These are phyloP conservation scores for Raddia guianensis DNA, from an alignment of 176 grass and related monocot species.

Conservation along the genomic window DNA sequence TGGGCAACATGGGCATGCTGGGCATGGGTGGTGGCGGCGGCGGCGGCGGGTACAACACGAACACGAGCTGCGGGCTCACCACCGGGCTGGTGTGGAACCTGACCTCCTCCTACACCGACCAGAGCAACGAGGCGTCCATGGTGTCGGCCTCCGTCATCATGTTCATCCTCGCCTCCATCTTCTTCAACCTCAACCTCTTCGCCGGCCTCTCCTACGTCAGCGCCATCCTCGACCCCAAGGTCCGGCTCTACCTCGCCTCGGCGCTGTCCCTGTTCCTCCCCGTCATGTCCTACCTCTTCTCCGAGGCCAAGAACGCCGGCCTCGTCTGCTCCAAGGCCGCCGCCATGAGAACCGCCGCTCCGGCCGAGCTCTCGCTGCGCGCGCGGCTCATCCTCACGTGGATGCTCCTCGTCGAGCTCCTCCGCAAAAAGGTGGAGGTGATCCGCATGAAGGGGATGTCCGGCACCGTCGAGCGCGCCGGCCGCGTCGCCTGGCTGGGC, in stretches of 20 bases:
- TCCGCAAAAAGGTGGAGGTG: conserved; percentile 34
- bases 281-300: conserved; percentile 28
- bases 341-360: background rate
- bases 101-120: background rate
- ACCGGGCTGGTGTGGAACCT: background rate
- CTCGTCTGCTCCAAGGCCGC: background rate
- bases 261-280: background rate
- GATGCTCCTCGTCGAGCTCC: conserved; percentile 38
- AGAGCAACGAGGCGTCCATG: background rate
- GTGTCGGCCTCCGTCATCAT: background rate
- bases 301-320: conserved; percentile 11
- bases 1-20: background rate
- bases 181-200: background rate
- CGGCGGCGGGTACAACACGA: background rate
- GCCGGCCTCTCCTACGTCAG: background rate
- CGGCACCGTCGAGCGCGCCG: conserved; percentile 31
- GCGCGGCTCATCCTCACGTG: conserved; percentile 16
- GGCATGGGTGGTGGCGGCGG: background rate
- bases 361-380: background rate
- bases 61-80: background rate
- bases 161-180: background rate
- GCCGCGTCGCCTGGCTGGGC: conserved; percentile 24
- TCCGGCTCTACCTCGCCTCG: background rate
- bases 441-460: conserved; percentile 19
- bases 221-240: background rate